A percentile compares a stretch with the other conserved stretches of the same genome.
Evolutionary conservation across 805 yeast species (phyloP).

Genomic region (Candida stauntonica): DNA sequence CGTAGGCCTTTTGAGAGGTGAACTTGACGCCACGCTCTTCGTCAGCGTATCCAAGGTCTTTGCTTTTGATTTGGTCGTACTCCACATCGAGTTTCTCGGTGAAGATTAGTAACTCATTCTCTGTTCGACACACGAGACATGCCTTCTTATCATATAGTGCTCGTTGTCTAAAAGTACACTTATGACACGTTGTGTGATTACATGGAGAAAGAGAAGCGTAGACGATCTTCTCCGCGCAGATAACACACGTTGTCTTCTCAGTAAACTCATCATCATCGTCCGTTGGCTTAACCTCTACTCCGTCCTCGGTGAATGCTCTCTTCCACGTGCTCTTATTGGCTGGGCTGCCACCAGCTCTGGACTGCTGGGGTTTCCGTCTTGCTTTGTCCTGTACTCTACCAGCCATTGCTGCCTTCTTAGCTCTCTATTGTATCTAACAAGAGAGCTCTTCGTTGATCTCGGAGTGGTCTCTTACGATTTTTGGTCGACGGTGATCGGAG

Average conservation of each 20-base stretch:
- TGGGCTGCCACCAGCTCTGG: background rate
- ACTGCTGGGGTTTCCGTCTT: conserved; percentile 10
- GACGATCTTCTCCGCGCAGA: conserved; percentile 74
- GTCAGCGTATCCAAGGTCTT: conserved; percentile 32
- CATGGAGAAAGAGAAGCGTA: conserved; percentile 76
- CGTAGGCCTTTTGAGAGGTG: conserved; percentile 46
- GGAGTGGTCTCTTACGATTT: no score
- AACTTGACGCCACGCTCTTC: conserved; percentile 54
- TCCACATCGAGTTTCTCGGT: conserved; percentile 41
- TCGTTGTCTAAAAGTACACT: conserved; percentile 77
- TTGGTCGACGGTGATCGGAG: no score
- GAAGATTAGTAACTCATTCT: conserved; percentile 52
- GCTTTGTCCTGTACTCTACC: conserved; percentile 9
- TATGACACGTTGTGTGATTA: conserved; percentile 78
- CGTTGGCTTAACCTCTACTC: conserved; percentile 1
- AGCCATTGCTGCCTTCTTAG: conserved; percentile 1
- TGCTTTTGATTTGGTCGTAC: conserved; percentile 35
- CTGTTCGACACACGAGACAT: conserved; percentile 85
- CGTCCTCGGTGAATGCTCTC: conserved; percentile 13
- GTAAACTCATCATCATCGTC: conserved; percentile 31
- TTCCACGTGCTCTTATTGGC: conserved; percentile 17
- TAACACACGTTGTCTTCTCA: conserved; percentile 56
- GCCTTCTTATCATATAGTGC: conserved; percentile 67
- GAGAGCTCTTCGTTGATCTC: background rate
- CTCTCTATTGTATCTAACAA: background rate